Percentiles rank a stretch among this genome's conserved stretches.
Conservation (phyloP, 805 yeast genomes). For the Schizosaccharomyces octosporus region DNA sequence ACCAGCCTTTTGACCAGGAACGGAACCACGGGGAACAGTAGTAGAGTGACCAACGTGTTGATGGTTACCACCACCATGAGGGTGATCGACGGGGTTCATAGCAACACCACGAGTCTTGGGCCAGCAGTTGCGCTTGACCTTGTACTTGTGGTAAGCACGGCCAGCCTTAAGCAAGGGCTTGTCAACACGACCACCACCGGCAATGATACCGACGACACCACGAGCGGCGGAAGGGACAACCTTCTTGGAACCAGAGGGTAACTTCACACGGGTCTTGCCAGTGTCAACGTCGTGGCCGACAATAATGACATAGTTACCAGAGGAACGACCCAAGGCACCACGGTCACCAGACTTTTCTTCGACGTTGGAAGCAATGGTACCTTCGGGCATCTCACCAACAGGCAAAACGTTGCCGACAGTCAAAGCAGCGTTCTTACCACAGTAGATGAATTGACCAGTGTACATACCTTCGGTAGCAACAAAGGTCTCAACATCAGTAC, state of each 20-base stretch:
- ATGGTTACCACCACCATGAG: constrained; percentile 99
- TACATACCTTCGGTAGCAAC: constrained; percentile 98
- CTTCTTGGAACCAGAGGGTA: constrained; percentile 98
- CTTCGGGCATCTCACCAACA: constrained; percentile 92
- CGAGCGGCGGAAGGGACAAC: constrained; percentile 83
- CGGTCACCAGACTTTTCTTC: constrained; percentile 98
- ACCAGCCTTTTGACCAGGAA: constrained; percentile 99
- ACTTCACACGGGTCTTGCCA: constrained; percentile 96
- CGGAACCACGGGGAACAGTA: constrained; percentile 97
- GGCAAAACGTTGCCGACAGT: constrained; percentile 77
- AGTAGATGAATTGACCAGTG: constrained; percentile 97
- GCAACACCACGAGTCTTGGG: constrained; percentile 99
- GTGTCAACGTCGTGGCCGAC: constrained; percentile 98
- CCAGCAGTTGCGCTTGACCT: constrained; percentile 98
- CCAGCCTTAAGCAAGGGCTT: constrained; percentile 99
- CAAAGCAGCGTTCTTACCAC: constrained; percentile 95
- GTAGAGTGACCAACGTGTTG: constrained; percentile 99
- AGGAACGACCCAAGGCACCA: constrained; percentile 98
- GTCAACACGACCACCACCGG: constrained; percentile 99
- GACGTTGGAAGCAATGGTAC: constrained; percentile 95
- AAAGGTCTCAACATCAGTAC: constrained; percentile 92
- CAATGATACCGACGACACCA: constrained; percentile 98
- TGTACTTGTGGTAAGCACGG: constrained; percentile 99
- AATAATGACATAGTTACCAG: constrained; percentile 97
- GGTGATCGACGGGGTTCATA: constrained; percentile 99